phyloP scores from a whole-genome alignment of 1,284 basidiomycete genomes.

The Cystobasidium sp. region DNA sequence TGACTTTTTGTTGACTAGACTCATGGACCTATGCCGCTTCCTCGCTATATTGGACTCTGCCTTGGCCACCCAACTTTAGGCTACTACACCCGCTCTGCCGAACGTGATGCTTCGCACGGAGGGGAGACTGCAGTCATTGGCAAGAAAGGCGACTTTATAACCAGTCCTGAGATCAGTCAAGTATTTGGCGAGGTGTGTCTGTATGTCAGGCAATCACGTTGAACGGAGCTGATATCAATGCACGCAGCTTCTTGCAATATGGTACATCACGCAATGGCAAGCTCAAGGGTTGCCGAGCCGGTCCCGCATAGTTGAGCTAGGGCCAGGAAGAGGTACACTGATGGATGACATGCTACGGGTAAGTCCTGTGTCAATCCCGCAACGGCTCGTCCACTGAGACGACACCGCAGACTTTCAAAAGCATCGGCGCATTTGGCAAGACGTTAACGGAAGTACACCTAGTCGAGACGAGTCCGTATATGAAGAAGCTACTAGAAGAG shows the following conservation, averaged over 20 bases:
- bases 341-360: conserved; percentile 90
- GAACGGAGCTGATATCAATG: not conserved
- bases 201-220: not conserved
- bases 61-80: conserved; percentile 83
- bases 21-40: conserved; percentile 81
- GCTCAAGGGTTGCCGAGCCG: conserved; percentile 63
- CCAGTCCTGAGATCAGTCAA: conserved; percentile 95
- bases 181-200: conserved; percentile 90
- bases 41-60: conserved; percentile 86
- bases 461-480: conserved; percentile 75
- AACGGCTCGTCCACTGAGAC: not conserved
- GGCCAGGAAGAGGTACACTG: conserved; percentile 90
- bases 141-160: conserved; percentile 87
- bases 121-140: conserved; percentile 72
- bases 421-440: conserved; percentile 36
- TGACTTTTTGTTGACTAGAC: conserved; percentile 61
- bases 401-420: conserved; percentile 53
- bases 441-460: conserved; percentile 64
- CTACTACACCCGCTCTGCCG: conserved; percentile 75
- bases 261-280: conserved; percentile 81
- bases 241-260: conserved; percentile 79
- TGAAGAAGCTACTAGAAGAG: conserved; percentile 70
- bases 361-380: conserved; percentile 50
- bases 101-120: not conserved
- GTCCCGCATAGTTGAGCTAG: conserved; percentile 84